Evolutionary conservation across 2,329 filamentous ascomycete genomes (phyloP).

Genomic region (Emergomyces orientalis): DNA sequence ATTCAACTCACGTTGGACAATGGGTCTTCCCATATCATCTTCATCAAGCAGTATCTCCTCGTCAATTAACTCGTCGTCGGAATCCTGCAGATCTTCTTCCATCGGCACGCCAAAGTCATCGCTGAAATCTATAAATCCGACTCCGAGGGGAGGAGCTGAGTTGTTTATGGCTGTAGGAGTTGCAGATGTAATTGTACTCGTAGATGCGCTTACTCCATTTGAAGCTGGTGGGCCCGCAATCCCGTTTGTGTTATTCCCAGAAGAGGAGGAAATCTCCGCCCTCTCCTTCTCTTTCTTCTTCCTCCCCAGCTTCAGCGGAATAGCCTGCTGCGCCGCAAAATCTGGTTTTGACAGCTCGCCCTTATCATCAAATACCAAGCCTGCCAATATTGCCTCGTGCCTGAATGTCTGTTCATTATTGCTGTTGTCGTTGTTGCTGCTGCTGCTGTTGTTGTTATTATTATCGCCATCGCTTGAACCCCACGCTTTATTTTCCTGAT

Average conservation of each 20-base stretch:
- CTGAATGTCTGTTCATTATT: constrained; percentile 16
- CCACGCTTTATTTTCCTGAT: constrained; percentile 6
- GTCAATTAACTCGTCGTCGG: constrained; percentile 80
- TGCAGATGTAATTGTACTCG: neutral
- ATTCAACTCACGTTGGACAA: constrained; percentile 65
- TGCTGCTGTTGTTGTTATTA: neutral
- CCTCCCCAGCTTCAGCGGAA: constrained; percentile 55
- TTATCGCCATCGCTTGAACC: constrained; percentile 36
- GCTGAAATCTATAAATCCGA: constrained; percentile 60
- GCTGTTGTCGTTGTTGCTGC: neutral
- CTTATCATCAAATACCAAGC: constrained; percentile 52
- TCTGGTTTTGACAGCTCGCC: constrained; percentile 68
- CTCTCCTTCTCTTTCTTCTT: constrained; percentile 41
- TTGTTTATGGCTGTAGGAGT: constrained; percentile 27
- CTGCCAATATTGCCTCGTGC: constrained; percentile 76
- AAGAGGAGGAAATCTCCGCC: neutral
- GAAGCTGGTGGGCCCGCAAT: constrained; percentile 19
- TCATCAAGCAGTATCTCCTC: constrained; percentile 80
- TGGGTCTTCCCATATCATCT: constrained; percentile 67
- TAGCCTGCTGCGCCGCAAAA: constrained; percentile 46
- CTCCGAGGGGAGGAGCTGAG: constrained; percentile 45
- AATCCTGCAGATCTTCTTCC: constrained; percentile 44
- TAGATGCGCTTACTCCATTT: constrained; percentile 20
- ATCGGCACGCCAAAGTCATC: constrained; percentile 52
- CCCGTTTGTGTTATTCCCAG: neutral